Base-by-base conservation (phyloP, 228 moss, liverwort and hornwort genomes). In the Sphagnum magellanicum region DNA sequence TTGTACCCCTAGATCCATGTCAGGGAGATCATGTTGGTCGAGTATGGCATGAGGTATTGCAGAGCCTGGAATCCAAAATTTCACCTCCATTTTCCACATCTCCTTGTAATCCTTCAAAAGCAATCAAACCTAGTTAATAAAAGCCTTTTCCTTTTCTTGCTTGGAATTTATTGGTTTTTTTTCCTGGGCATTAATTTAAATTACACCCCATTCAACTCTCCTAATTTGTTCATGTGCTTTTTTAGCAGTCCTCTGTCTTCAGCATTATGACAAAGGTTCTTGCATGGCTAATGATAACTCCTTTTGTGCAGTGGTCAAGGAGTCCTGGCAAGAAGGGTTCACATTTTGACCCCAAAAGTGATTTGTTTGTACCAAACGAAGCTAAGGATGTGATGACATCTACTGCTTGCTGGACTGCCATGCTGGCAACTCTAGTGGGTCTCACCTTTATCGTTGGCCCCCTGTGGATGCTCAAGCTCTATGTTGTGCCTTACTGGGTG, bases 401-500 rank as follows among this genome's bases (percentile, higher is more conserved):
- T 52, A 87, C 89, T 49, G 70, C 74, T 6, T 89, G 89, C 74
- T 91, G 89, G 89, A 72, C 76, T 58, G 78, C 81, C 14, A 87
- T 89, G 89, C 74, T 89, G 48, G 82, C 77, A 5, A 60, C 72
- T 9, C 82, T 91, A 15, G 63, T 76, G 48, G 84, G 75, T 32
- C 68, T 84, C 63, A 74, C 67, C 49, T 67, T 82, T 12, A 83
- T 76, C 46, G 11, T 87, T 32, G 88, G 91, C 6, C 86, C 89
- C 14, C 12, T 91, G 75, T 89, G 88, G 89, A 74, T 91, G 80
- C 64, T 91, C 7, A 88, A 91, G 79, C 70, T 91, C 0, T 88
- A 91, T 66, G 5, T 84, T 46, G 83, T 91, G 13, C 91, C 91
- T 4, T 91, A 91, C 71, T 87, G 82, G 91, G 78, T 86, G 66